These are phyloP conservation scores for Colletotrichum agaves DNA, from an alignment of 2,329 filamentous ascomycete species.

Conservation along the genomic window DNA sequence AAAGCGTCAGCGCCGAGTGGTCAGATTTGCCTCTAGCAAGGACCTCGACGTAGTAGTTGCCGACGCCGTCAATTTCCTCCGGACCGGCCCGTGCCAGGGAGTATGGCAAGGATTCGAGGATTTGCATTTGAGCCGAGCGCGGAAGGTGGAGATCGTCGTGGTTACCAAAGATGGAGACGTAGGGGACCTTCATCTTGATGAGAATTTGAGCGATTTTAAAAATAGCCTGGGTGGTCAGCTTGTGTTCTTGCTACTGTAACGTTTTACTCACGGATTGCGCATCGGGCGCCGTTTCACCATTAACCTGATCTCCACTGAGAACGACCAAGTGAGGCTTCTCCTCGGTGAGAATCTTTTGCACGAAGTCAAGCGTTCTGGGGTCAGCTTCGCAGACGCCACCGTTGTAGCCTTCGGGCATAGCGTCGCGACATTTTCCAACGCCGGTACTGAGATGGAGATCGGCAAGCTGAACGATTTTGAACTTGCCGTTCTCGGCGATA, in stretches of 20 bases:
- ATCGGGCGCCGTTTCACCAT: conserved; percentile 92
- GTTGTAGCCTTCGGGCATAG: conserved; percentile 78
- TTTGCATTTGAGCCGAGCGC: conserved; percentile 79
- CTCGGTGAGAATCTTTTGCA: conserved; percentile 84
- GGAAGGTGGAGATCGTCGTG: conserved; percentile 91
- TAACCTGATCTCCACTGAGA: conserved; percentile 93
- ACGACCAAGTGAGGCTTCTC: conserved; percentile 95
- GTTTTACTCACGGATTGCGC: conserved; percentile 76
- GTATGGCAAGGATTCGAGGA: conserved; percentile 88
- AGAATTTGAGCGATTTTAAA: conserved; percentile 92
- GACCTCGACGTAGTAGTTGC: conserved; percentile 94
- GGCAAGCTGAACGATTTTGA: conserved; percentile 97
- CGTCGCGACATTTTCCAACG: conserved; percentile 84
- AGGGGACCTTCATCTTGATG: conserved; percentile 88
- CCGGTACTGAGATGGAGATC: conserved; percentile 95
- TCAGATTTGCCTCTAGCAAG: conserved; percentile 81
- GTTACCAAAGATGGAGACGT: conserved; percentile 95
- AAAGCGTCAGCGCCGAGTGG: conserved; percentile 93
- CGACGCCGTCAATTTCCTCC: conserved; percentile 85
- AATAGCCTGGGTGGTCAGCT: conserved; percentile 68
- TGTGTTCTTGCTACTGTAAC: not conserved
- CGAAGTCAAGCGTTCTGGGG: conserved; percentile 89
- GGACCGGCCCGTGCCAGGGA: conserved; percentile 89
- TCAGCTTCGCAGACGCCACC: conserved; percentile 90
- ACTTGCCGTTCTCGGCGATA: conserved; percentile 88